Evolutionary conservation across 306 rosid species (phyloP).

Genomic region (Cicer chorassanicum): DNA sequence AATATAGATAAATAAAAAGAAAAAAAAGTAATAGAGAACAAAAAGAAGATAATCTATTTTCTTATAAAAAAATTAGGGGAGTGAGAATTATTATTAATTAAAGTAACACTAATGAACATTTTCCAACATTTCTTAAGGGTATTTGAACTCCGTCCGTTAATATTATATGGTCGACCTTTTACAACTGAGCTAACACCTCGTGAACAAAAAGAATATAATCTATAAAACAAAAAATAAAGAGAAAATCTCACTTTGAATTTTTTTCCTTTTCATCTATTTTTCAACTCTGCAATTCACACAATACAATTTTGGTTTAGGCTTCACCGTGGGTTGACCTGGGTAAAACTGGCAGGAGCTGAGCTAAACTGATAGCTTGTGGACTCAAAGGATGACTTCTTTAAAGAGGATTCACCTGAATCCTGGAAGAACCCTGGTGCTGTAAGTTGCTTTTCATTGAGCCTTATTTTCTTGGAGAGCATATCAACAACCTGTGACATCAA

Average conservation of each 20-base stretch:
- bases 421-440: slow-evolving; percentile 85
- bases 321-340: slow-evolving; percentile 76
- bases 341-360: slow-evolving; percentile 58
- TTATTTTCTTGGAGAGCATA: slow-evolving; percentile 77
- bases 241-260: not conserved
- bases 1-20: not conserved
- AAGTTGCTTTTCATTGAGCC: slow-evolving; percentile 75
- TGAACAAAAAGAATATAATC: not conserved
- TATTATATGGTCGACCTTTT: no score
- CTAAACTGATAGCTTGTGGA: slow-evolving; percentile 60
- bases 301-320: slow-evolving; percentile 25
- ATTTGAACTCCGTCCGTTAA: no score
- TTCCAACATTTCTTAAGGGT: no score
- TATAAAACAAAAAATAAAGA: not conserved
- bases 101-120: no score
- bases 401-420: slow-evolving; percentile 60
- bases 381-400: slow-evolving; percentile 46
- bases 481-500: slow-evolving; percentile 77
- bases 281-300: slow-evolving; percentile 37
- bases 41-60: not conserved
- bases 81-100: no score
- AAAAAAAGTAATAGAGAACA: not conserved
- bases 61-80: no score
- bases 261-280: not conserved
- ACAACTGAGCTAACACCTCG: no score